Evolutionary conservation across 805 yeast species (phyloP).

Genomic region (Pichia cabralensis): DNA sequence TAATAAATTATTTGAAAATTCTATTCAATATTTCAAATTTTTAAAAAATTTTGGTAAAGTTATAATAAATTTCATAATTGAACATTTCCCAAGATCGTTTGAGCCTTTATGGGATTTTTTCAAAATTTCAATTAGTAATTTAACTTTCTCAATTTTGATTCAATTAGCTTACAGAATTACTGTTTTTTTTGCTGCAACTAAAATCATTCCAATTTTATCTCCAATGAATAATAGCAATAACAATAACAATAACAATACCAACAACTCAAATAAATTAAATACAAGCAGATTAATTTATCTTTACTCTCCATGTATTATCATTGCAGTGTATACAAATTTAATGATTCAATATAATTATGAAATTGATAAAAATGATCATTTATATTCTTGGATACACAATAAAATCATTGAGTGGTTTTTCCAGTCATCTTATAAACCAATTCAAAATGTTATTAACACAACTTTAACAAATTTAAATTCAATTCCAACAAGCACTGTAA

Average conservation of each 20-base stretch:
- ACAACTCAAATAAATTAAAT: conserved; percentile 9
- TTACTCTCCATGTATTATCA: conserved; percentile 87
- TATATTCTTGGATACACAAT: conserved; percentile 24
- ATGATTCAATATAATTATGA: conserved; percentile 83
- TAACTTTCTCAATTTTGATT: conserved; percentile 72
- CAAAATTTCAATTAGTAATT: conserved; percentile 42
- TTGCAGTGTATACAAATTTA: conserved; percentile 90
- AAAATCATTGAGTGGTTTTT: conserved; percentile 9
- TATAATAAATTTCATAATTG: conserved; percentile 33
- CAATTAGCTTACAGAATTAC: conserved; percentile 78
- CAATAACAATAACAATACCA: neutral
- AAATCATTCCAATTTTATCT: conserved; percentile 64
- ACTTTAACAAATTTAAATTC: neutral
- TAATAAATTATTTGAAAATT: conserved; percentile 1
- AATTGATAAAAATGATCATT: conserved; percentile 43
- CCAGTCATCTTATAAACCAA: no score
- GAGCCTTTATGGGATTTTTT: conserved; percentile 46
- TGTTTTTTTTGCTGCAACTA: conserved; percentile 83
- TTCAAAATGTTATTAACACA: conserved; percentile 2
- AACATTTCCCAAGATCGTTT: conserved; percentile 43
- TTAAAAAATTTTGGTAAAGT: conserved; percentile 19
- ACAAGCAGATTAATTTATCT: conserved; percentile 59
- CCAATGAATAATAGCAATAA: conserved; percentile 15
- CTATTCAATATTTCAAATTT: conserved; percentile 8
- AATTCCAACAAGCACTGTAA: neutral